phyloP scores from a whole-genome alignment of 148 eudicot species.

The Vaccinium corymbosum region DNA sequence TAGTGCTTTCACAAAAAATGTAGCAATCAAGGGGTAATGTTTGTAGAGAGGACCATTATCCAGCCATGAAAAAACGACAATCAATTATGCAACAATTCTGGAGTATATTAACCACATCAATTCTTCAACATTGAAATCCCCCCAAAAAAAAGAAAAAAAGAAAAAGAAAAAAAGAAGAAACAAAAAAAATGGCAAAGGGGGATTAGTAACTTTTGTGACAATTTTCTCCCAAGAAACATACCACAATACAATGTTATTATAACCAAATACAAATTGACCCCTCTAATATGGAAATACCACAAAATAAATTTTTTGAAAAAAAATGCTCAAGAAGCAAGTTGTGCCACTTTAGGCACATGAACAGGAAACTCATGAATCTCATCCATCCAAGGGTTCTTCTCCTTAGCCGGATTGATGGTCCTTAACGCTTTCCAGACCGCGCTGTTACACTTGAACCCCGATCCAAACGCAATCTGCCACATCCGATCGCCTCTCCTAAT shows the following conservation, averaged over 20 bases:
- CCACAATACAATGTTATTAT: not conserved
- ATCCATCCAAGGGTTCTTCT: constrained; percentile 41
- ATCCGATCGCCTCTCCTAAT: constrained; percentile 33
- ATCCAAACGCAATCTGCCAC: constrained; percentile 49
- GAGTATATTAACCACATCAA: not conserved
- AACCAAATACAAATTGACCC: not conserved
- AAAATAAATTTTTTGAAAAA: not conserved
- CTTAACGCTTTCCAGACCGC: constrained; percentile 37
- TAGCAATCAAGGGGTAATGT: not conserved
- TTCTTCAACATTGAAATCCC: not conserved
- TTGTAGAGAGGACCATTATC: too few species aligned
- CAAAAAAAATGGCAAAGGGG: not conserved
- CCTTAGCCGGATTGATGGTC: constrained; percentile 36
- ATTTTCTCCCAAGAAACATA: not conserved
- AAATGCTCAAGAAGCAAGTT: not conserved
- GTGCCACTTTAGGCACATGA: constrained; percentile 31
- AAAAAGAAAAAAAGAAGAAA: too few species aligned
- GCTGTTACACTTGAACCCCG: constrained; percentile 47
- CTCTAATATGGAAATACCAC: not conserved
- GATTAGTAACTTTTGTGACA: not conserved
- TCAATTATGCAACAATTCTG: not conserved
- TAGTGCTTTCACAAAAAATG: not conserved
- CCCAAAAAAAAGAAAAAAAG: not conserved
- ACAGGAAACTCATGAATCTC: constrained; percentile 45
- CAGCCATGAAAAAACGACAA: too few species aligned